Percentiles rank a stretch among this genome's conserved stretches.
Evolutionary conservation across 805 yeast species (phyloP).

Genomic region (Teunomyces atbi): DNA sequence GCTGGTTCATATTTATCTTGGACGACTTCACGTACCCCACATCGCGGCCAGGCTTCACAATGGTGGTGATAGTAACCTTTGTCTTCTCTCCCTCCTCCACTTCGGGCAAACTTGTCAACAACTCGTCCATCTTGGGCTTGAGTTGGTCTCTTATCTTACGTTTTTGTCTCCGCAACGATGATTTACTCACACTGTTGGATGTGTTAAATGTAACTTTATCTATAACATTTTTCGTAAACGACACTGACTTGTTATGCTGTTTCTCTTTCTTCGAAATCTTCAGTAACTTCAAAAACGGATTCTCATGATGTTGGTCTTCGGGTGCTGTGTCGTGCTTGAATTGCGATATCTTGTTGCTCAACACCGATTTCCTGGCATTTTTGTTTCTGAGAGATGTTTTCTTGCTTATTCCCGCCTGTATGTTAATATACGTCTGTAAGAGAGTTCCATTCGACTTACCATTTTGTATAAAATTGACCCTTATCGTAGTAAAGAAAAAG

Average conservation of each 20-base stretch:
- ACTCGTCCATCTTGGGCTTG: slow-evolving; percentile 65
- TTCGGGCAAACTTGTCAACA: slow-evolving; percentile 51
- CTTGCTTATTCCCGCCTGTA: slow-evolving; percentile 32
- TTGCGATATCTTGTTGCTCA: slow-evolving; percentile 27
- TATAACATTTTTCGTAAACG: slow-evolving; percentile 30
- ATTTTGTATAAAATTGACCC: not conserved
- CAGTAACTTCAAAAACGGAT: slow-evolving; percentile 52
- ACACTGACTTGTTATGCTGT: slow-evolving; percentile 37
- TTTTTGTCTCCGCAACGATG: slow-evolving; percentile 63
- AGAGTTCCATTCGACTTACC: slow-evolving; percentile 4
- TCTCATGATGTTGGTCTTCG: slow-evolving; percentile 23
- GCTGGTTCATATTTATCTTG: slow-evolving; percentile 38
- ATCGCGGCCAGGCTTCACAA: slow-evolving; percentile 6
- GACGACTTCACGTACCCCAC: slow-evolving; percentile 20
- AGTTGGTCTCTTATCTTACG: slow-evolving; percentile 58
- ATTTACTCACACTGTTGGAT: slow-evolving; percentile 57
- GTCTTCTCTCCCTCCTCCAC: slow-evolving; percentile 14
- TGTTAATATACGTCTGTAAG: slow-evolving; percentile 9
- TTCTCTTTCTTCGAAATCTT: slow-evolving; percentile 56
- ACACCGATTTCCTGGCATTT: slow-evolving; percentile 19
- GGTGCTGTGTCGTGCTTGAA: slow-evolving; percentile 18
- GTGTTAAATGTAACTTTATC: slow-evolving; percentile 30
- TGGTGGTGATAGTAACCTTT: slow-evolving; percentile 14
- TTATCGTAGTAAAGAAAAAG: not conserved
- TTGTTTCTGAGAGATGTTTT: slow-evolving; percentile 36